Percentiles rank a stretch among this genome's conserved stretches.
Conservation (phyloP, 805 yeast species). For the Saturnispora sekii region DNA sequence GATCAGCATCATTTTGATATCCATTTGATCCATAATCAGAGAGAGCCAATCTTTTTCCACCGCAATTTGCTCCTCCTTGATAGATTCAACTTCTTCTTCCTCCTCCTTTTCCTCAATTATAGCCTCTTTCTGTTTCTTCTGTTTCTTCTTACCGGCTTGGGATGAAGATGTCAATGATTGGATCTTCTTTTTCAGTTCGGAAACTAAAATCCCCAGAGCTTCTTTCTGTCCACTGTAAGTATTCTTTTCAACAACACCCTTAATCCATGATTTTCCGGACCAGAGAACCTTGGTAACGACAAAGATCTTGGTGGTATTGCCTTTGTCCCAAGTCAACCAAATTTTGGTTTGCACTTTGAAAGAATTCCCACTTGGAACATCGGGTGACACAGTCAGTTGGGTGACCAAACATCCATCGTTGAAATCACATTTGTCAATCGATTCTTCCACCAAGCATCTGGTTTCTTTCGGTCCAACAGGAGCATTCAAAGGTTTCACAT, state of each 20-base stretch:
- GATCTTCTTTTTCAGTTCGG: constrained; percentile 35
- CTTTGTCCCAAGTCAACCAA: constrained; percentile 52
- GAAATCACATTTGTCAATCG: constrained; percentile 42
- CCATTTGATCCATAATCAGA: constrained; percentile 16
- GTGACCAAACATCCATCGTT: constrained; percentile 38
- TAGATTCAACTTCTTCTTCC: not conserved
- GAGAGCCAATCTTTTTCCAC: constrained; percentile 7
- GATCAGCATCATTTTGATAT: constrained; percentile 16
- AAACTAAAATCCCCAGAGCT: constrained; percentile 39
- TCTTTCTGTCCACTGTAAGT: constrained; percentile 64
- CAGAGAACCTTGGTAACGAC: constrained; percentile 54
- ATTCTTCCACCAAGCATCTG: constrained; percentile 52
- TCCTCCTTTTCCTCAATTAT: not conserved
- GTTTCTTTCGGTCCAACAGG: constrained; percentile 77
- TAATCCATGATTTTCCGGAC: constrained; percentile 73
- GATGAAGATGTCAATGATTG: constrained; percentile 20
- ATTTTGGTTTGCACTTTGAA: constrained; percentile 53
- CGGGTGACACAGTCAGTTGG: constrained; percentile 61
- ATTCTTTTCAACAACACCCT: constrained; percentile 66
- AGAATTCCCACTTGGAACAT: constrained; percentile 71
- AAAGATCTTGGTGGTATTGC: constrained; percentile 41
- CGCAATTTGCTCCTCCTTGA: constrained; percentile 8
- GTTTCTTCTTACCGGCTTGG: constrained; percentile 13
- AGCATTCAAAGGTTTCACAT: constrained; percentile 54
- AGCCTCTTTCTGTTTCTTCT: constrained; percentile 6